Base-by-base conservation (phyloP, 2,329 filamentous ascomycete genomes). In the Botrytis squamosa region DNA sequence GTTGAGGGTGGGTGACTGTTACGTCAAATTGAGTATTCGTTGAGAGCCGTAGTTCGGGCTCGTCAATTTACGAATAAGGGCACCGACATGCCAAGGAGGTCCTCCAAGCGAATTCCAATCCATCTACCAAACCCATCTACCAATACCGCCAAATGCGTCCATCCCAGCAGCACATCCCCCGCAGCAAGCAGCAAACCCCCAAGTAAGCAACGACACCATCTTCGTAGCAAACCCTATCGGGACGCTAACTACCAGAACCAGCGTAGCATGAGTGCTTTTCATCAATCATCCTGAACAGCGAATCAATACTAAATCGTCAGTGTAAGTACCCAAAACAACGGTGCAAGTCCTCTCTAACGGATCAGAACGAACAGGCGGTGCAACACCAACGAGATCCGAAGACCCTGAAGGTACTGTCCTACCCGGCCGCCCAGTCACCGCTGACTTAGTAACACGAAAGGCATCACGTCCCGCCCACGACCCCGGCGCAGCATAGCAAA, bases 231-330 rank as follows among this genome's bases (percentile, higher is more conserved):
- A 57, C 36, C 18, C 49, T 42, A 42, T 42, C 66, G 29, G 20
- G 25, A 68, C 36, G 36, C 66, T 0, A n/a, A 29, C 66, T 42
- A 42, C 66, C 33, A 57, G 66, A 68, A 68, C 49, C n/a, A 68
- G 38, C 49, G 66, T 57, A 68, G 36, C 66, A 57, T 68, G 66
- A 68, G 66, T 29, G 49, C 66, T 8, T 57, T 68, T 68, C 66
- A 68, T 3, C 49, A 42, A 57, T 4, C 49, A 16, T 68, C 66
- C 10, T 57, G 49, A n/a, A n/a, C 25, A 57, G 49, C 12, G 18
- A 42, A 12, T 20, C 55, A 40, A 29, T 67, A 68, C 66, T 68
- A 57, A 42, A 57, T 57, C 49, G 22, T 57, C 66, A 33, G 49
- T 57, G 66, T 16, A 42, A 68, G 36, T 38, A 29, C 3, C 25